phyloP scores from a whole-genome alignment of 352 stramenopile species.

The Globisporangium apiculatum region DNA sequence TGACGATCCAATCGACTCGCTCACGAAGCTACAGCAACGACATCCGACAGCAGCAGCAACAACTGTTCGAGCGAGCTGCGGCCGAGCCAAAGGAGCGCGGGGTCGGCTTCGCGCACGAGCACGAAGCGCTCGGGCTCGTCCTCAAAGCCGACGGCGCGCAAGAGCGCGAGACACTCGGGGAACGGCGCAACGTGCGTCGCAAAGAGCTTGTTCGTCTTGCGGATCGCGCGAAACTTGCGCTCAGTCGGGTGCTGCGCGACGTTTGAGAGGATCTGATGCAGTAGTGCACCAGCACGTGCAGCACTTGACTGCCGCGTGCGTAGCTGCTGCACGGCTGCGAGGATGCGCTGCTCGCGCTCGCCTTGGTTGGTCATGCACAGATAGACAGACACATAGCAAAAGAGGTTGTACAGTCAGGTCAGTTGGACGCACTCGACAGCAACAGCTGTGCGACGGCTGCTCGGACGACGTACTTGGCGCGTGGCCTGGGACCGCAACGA shows the following conservation, averaged over 20 bases:
- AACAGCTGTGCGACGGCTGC: too few relatives aligned
- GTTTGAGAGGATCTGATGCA: conserved; percentile 73
- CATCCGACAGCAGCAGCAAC: conserved; percentile 24
- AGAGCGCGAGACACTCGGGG: conserved; percentile 58
- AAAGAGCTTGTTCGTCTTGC: conserved; percentile 62
- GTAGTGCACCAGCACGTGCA: conserved; percentile 26
- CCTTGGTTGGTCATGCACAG: conserved; percentile 15
- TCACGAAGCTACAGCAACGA: neutral
- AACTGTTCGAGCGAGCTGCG: conserved; percentile 52
- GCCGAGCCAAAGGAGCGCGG: conserved; percentile 63
- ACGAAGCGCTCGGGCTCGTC: conserved; percentile 48
- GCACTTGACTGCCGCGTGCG: conserved; percentile 23
- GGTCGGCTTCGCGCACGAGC: conserved; percentile 42
- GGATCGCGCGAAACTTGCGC: conserved; percentile 57
- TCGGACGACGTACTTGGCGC: conserved; percentile 6
- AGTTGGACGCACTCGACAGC: too few relatives aligned
- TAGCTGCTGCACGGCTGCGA: conserved; percentile 31
- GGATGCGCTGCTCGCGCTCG: conserved; percentile 49
- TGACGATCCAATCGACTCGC: too few relatives aligned
- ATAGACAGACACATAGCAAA: neutral
- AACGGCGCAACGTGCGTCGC: conserved; percentile 33
- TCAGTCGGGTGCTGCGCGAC: conserved; percentile 50
- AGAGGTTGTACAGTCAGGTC: too few relatives aligned
- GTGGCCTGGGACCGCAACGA: conserved; percentile 4
- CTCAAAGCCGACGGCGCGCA: conserved; percentile 58